A percentile compares a stretch with the other conserved stretches of the same genome.
Evolutionary conservation across 441 rosid species (phyloP).

Genomic region (Euphorbia corollata): DNA sequence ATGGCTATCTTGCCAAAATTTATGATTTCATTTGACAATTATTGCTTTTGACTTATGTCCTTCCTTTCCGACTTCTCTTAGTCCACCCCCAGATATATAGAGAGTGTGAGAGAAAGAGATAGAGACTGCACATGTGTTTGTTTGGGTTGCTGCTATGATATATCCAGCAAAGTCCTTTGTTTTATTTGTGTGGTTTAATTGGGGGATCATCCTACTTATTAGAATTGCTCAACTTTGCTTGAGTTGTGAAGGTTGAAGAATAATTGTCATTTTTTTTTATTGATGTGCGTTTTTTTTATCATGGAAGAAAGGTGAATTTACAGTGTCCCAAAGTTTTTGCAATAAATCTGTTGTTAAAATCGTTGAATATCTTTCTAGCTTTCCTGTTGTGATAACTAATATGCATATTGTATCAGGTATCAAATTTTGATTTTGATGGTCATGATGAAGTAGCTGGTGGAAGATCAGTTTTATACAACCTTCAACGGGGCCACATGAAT

Average conservation of each 20-base stretch:
- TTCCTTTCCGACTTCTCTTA: background rate
- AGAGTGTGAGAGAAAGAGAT: background rate
- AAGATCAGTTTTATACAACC: conserved; percentile 50
- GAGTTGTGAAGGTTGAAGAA: background rate
- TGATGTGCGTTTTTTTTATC: background rate
- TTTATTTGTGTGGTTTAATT: background rate
- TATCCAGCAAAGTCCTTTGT: background rate
- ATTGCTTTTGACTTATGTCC: background rate
- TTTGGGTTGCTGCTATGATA: background rate
- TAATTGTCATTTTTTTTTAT: background rate
- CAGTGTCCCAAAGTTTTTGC: background rate
- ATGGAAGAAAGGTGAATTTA: background rate
- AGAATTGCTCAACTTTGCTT: background rate
- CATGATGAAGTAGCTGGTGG: conserved; percentile 55
- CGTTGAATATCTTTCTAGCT: conserved; percentile 5
- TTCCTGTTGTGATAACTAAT: conserved; percentile 12
- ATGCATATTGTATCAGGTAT: conserved; percentile 36
- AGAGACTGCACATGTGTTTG: background rate
- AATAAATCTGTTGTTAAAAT: background rate
- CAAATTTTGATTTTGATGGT: conserved; percentile 49
- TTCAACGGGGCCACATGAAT: conserved; percentile 47
- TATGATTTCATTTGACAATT: background rate
- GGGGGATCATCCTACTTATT: background rate
- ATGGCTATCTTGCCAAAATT: background rate
- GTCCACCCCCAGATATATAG: background rate